Conservation (phyloP, 768 basidiomycete genomes). For the Tylopilus plumbeoviolaceoides region DNA sequence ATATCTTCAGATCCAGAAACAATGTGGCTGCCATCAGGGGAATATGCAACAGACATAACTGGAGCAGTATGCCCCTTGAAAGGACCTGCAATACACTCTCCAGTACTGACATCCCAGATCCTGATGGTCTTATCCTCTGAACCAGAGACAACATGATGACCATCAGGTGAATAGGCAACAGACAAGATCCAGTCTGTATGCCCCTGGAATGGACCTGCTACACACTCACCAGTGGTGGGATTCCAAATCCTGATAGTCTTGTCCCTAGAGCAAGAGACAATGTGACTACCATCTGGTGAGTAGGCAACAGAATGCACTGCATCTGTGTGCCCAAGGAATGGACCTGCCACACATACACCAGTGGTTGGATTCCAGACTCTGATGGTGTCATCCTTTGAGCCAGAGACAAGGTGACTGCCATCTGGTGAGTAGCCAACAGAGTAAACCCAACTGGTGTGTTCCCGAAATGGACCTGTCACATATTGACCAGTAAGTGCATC, state of each 20-base stretch:
- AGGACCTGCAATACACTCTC: slow-evolving; percentile 15
- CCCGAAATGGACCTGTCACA: neutral
- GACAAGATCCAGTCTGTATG: slow-evolving; percentile 12
- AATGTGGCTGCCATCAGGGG: slow-evolving; percentile 13
- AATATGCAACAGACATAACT: slow-evolving; percentile 12
- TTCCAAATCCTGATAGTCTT: slow-evolving; percentile 23
- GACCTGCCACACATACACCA: slow-evolving; percentile 14
- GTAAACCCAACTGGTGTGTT: slow-evolving; percentile 5
- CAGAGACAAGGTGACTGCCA: slow-evolving; percentile 21
- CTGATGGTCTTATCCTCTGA: slow-evolving; percentile 17
- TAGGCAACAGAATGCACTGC: slow-evolving; percentile 16
- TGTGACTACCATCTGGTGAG: slow-evolving; percentile 18
- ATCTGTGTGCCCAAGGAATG: slow-evolving; percentile 17
- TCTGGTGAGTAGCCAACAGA: slow-evolving; percentile 27
- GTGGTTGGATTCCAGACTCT: slow-evolving; percentile 20
- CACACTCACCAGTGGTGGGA: slow-evolving; percentile 9
- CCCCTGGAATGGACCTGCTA: slow-evolving; percentile 19
- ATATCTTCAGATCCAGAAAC: slow-evolving; percentile 16
- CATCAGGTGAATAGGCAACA: slow-evolving; percentile 21
- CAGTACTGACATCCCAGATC: slow-evolving; percentile 15
- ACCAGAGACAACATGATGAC: slow-evolving; percentile 12
- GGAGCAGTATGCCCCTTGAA: slow-evolving; percentile 7
- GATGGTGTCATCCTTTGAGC: slow-evolving; percentile 19
- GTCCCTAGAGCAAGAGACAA: slow-evolving; percentile 27
- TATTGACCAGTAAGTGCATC: slow-evolving; percentile 11